These are phyloP conservation scores for Clarireedia paspali DNA, from an alignment of 2,329 filamentous ascomycete species.

Conservation along the genomic window DNA sequence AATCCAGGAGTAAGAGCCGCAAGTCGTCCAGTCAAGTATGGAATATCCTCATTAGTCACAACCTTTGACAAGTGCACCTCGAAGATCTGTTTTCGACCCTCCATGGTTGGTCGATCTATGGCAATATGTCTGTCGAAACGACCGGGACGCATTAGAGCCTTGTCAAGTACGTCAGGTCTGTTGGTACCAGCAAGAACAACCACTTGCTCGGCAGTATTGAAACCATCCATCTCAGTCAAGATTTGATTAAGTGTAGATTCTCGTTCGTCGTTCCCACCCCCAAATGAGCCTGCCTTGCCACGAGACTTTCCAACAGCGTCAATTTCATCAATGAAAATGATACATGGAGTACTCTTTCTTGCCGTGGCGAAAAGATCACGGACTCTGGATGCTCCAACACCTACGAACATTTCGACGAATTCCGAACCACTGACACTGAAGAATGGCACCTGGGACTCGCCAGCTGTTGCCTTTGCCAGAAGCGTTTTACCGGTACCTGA, in stretches of 20 bases:
- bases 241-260: slow-evolving; percentile 98
- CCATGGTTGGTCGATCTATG: slow-evolving; percentile 94
- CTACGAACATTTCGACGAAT: slow-evolving; percentile 99
- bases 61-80: slow-evolving; percentile 91
- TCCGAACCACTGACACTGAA: slow-evolving; percentile 98
- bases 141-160: slow-evolving; percentile 91
- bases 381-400: slow-evolving; percentile 92
- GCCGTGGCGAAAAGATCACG: slow-evolving; percentile 91
- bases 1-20: slow-evolving; percentile 93
- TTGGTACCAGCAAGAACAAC: slow-evolving; percentile 97
- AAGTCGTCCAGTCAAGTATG: slow-evolving; percentile 79
- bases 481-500: slow-evolving; percentile 92
- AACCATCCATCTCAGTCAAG: slow-evolving; percentile 97
- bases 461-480: slow-evolving; percentile 92
- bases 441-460: slow-evolving; percentile 94
- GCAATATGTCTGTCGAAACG: slow-evolving; percentile 95
- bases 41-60: slow-evolving; percentile 82
- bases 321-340: slow-evolving; percentile 99
- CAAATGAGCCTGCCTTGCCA: slow-evolving; percentile 64
- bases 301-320: slow-evolving; percentile 93
- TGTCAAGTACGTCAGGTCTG: slow-evolving; percentile 87
- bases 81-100: slow-evolving; percentile 93
- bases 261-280: slow-evolving; percentile 89
- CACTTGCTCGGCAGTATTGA: slow-evolving; percentile 94
- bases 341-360: slow-evolving; percentile 92